phyloP scores from a whole-genome alignment of 768 basidiomycete genomes.

The Suillus sp. region DNA sequence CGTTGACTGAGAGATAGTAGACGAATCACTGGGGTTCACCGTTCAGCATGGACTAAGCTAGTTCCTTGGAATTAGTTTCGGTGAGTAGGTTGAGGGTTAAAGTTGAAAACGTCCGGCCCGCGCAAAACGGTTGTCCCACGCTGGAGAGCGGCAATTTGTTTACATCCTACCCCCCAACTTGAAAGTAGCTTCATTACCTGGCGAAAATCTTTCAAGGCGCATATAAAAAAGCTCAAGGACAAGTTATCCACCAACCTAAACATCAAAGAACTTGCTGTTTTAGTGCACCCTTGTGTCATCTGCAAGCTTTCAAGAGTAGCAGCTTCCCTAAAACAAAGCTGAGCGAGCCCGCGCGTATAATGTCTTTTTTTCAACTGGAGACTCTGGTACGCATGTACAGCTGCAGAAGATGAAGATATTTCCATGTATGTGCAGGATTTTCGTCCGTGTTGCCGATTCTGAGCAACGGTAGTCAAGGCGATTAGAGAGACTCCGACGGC shows the following conservation, averaged over 20 bases:
- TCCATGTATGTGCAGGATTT: conserved; percentile 78
- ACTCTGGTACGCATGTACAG: conserved; percentile 40
- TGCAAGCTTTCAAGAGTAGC: conserved; percentile 49
- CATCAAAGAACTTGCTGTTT: conserved; percentile 67
- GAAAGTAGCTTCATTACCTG: conserved; percentile 86
- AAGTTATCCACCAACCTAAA: conserved; percentile 72
- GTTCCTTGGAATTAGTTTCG: neutral
- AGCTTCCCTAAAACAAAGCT: conserved; percentile 80
- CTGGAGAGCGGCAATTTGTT: neutral
- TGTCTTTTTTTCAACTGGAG: conserved; percentile 78
- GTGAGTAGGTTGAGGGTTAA: neutral
- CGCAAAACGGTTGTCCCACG: neutral
- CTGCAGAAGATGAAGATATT: conserved; percentile 77
- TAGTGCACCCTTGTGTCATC: conserved; percentile 69
- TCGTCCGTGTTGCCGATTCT: conserved; percentile 62
- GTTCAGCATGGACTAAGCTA: neutral
- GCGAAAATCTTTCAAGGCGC: conserved; percentile 67
- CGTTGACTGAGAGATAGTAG: neutral
- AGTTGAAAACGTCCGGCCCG: neutral
- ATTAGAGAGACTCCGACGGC: conserved; percentile 61
- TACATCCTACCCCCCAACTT: conserved; percentile 30
- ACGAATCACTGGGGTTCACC: neutral
- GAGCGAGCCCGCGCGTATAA: conserved; percentile 74
- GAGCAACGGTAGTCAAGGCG: conserved; percentile 73
- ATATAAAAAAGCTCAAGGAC: conserved; percentile 76